These are phyloP conservation scores for Daldinia bambusicola DNA, from an alignment of 495 filamentous ascomycete species.

Conservation along the genomic window DNA sequence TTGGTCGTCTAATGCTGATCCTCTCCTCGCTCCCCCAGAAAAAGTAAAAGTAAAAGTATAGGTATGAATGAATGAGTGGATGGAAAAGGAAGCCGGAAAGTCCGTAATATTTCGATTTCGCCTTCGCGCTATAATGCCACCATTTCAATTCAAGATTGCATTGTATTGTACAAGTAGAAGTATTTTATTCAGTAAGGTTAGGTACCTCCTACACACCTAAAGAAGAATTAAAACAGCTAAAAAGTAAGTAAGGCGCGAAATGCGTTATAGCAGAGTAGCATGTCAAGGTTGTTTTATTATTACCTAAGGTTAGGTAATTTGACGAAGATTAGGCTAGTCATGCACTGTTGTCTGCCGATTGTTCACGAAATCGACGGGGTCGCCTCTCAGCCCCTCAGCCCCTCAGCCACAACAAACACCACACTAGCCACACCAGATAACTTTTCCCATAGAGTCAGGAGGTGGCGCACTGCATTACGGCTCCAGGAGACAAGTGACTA, in stretches of 20 bases:
- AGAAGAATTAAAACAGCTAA: too few species aligned
- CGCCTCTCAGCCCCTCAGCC: too few species aligned
- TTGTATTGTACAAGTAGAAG: background rate
- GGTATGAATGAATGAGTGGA: constrained; percentile 41
- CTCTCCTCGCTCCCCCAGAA: background rate
- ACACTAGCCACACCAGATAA: too few species aligned
- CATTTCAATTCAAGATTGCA: constrained; percentile 24
- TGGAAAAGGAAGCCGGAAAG: constrained; percentile 20
- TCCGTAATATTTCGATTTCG: constrained; percentile 8
- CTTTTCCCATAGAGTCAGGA: too few species aligned
- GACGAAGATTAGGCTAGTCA: constrained; percentile 35
- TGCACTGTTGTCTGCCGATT: constrained; percentile 19
- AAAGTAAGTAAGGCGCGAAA: background rate
- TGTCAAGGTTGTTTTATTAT: too few species aligned
- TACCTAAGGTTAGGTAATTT: constrained; percentile 24
- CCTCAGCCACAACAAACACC: too few species aligned
- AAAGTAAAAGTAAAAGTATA: constrained; percentile 20
- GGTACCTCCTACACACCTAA: background rate
- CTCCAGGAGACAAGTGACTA: too few species aligned
- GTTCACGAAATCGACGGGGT: too few species aligned
- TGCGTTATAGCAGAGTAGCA: background rate
- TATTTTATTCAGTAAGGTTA: too few species aligned
- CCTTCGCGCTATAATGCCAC: constrained; percentile 39
- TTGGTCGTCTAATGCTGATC: too few species aligned
- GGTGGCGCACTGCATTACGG: too few species aligned